A percentile compares a stretch with the other conserved stretches of the same genome.
These are phyloP conservation scores for Dendrothele bispora DNA, from an alignment of 768 basidiomycete genomes.

Conservation along the genomic window DNA sequence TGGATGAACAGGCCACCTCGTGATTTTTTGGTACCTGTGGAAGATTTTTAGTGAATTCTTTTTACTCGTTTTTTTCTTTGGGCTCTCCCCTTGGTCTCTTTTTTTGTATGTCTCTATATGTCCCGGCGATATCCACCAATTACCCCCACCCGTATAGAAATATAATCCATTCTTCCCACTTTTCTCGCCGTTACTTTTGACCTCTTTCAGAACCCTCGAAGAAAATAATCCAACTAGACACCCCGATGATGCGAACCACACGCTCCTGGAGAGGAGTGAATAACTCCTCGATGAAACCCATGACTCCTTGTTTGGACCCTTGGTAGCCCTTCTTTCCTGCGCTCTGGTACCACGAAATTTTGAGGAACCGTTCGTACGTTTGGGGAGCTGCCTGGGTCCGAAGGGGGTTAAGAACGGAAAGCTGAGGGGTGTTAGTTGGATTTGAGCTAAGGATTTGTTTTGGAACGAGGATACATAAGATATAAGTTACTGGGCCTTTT, in stretches of 20 bases:
- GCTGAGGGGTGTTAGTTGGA: conserved; percentile 10
- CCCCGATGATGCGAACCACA: conserved; percentile 9
- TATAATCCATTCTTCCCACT: too few relatives aligned
- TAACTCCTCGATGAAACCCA: conserved; percentile 3
- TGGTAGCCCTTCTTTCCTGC: conserved; percentile 3
- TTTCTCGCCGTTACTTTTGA: too few relatives aligned
- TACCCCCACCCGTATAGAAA: too few relatives aligned
- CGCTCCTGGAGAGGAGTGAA: conserved; percentile 1
- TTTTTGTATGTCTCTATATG: too few relatives aligned
- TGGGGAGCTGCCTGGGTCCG: conserved; percentile 1
- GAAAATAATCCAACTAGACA: background rate
- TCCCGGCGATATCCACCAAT: too few relatives aligned
- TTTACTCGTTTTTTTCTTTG: background rate
- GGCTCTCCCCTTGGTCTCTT: background rate
- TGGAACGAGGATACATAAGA: too few relatives aligned
- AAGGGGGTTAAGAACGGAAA: conserved; percentile 9
- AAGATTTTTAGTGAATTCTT: background rate
- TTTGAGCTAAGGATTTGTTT: too few relatives aligned
- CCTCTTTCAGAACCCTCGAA: too few relatives aligned
- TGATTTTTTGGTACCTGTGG: background rate
- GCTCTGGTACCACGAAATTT: background rate
- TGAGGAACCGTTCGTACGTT: conserved; percentile 5
- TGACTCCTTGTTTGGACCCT: background rate
- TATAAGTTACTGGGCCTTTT: too few relatives aligned
- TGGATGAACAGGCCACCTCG: conserved; percentile 30